Evolutionary conservation across 805 yeast genomes (phyloP).

Genomic region (Grigorovia humatica): DNA sequence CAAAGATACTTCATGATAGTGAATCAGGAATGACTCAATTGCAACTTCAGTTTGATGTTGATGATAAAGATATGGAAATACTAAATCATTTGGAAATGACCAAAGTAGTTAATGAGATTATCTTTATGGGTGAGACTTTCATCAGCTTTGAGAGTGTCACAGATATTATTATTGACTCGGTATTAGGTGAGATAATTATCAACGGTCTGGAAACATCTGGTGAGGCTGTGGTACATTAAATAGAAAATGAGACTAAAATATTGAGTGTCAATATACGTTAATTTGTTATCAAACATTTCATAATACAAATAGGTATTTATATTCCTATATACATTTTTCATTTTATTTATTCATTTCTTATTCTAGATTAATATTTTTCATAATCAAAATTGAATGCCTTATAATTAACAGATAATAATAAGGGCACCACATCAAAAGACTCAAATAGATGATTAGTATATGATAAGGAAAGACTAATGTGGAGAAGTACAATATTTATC

Average conservation of each 20-base stretch:
- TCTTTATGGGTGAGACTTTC: constrained; percentile 32
- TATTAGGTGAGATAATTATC: constrained; percentile 21
- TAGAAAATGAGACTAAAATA: too few relatives aligned
- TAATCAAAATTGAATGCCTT: not conserved
- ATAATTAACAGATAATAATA: too few relatives aligned
- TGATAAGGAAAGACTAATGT: not conserved
- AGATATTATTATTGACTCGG: constrained; percentile 18
- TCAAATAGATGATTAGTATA: not conserved
- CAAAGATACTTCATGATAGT: constrained; percentile 24
- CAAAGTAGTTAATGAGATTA: constrained; percentile 33
- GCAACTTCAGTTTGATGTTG: constrained; percentile 31
- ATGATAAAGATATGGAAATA: constrained; percentile 35
- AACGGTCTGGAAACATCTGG: constrained; percentile 21
- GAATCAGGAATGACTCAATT: constrained; percentile 19
- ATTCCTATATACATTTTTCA: not conserved
- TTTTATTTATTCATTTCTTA: not conserved
- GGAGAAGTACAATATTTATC: not conserved
- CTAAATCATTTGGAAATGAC: constrained; percentile 34
- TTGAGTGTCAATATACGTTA: not conserved
- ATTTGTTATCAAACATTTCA: not conserved
- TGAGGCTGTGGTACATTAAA: constrained; percentile 15
- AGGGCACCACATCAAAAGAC: too few relatives aligned
- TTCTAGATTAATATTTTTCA: not conserved
- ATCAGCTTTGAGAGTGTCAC: constrained; percentile 16
- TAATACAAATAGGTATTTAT: not conserved